phyloP scores from a whole-genome alignment of 2,329 filamentous ascomycete genomes.

The Apiospora phragmitis region DNA sequence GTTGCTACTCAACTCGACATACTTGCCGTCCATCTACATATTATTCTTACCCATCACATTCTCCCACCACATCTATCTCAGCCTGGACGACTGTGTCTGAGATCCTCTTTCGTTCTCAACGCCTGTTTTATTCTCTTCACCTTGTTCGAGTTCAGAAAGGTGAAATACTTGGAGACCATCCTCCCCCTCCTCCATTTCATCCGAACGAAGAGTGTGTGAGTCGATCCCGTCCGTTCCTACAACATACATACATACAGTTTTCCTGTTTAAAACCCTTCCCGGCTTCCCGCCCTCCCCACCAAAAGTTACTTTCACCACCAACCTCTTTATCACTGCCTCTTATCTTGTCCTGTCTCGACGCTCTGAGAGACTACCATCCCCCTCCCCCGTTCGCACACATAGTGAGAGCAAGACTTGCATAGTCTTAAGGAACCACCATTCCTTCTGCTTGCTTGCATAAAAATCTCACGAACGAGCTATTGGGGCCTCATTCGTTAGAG shows the following conservation, averaged over 20 bases:
- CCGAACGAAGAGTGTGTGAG: slow-evolving; percentile 3
- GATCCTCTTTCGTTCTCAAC: slow-evolving; percentile 3
- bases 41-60: background rate
- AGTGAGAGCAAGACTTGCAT: slow-evolving; percentile 9
- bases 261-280: slow-evolving; percentile 11
- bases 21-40: background rate
- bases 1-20: background rate
- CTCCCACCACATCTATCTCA: background rate
- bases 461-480: background rate
- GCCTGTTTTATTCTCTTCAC: background rate
- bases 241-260: background rate
- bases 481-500: background rate
- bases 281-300: slow-evolving; percentile 10
- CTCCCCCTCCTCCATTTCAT: background rate
- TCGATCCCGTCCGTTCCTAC: slow-evolving; percentile 7
- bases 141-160: slow-evolving; percentile 5
- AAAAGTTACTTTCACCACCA: slow-evolving; percentile 12
- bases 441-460: slow-evolving; percentile 2
- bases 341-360: slow-evolving; percentile 3
- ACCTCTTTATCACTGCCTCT: slow-evolving; percentile 12
- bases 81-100: slow-evolving; percentile 5
- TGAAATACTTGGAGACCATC: slow-evolving; percentile 8
- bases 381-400: background rate
- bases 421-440: slow-evolving; percentile 8
- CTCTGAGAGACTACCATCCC: slow-evolving; percentile 1